Percentiles rank a stretch among this genome's conserved stretches.
These are phyloP conservation scores for Marsdenia floribunda DNA, from an alignment of 257 asterid genomes.

Conservation along the genomic window DNA sequence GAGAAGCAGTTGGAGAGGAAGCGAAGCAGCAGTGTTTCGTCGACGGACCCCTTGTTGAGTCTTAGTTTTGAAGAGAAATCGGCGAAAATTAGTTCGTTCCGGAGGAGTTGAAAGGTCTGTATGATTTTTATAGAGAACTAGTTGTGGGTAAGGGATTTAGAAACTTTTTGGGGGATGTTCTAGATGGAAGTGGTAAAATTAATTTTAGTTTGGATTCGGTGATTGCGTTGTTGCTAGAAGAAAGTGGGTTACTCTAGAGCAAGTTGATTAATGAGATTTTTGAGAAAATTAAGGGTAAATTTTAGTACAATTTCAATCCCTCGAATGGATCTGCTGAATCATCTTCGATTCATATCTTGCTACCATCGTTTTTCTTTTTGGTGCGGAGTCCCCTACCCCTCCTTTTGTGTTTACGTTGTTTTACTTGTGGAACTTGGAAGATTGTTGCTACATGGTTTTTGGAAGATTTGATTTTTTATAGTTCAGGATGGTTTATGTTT, in stretches of 20 bases:
- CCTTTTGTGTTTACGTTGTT: constrained; percentile 1
- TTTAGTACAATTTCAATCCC: too few relatives aligned
- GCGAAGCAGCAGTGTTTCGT: constrained; percentile 17
- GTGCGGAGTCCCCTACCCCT: background rate
- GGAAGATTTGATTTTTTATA: background rate
- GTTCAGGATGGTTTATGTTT: background rate
- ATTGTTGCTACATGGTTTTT: background rate
- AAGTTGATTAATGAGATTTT: constrained; percentile 59
- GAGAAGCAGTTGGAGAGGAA: constrained; percentile 33
- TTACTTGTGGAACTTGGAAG: too few relatives aligned
- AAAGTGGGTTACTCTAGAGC: constrained; percentile 63
- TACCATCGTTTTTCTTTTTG: background rate
- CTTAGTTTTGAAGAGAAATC: constrained; percentile 38
- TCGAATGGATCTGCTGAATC: too few relatives aligned
- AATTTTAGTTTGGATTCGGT: constrained; percentile 30
- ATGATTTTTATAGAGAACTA: constrained; percentile 35
- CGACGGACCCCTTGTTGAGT: background rate
- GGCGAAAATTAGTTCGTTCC: constrained; percentile 36
- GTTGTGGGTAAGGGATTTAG: constrained; percentile 30
- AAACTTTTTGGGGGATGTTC: constrained; percentile 23
- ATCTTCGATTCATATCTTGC: background rate
- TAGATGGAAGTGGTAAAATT: background rate
- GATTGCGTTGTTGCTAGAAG: constrained; percentile 74
- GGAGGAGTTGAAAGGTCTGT: constrained; percentile 52
- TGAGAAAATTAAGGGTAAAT: constrained; percentile 40